These are phyloP conservation scores for Stephania yunnanensis DNA, from an alignment of 164 flowering plant genomes.

Conservation along the genomic window DNA sequence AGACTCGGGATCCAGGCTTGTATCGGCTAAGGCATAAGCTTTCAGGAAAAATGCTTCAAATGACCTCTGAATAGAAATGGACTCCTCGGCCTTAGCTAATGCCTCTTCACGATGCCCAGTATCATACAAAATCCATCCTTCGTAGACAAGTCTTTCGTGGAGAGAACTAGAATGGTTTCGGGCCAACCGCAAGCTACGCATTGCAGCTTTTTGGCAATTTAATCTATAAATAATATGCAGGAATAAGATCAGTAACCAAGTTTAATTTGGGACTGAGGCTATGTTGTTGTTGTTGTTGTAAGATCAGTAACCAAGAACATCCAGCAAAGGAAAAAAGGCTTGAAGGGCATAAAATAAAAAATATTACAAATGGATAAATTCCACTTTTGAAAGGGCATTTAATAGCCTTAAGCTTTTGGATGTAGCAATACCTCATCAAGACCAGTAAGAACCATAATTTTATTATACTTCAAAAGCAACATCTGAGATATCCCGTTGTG, in stretches of 20 bases:
- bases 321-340: too few relatives aligned
- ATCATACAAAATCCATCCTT: constrained; percentile 77
- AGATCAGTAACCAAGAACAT: not conserved
- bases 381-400: not conserved
- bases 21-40: constrained; percentile 70
- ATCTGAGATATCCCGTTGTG: not conserved
- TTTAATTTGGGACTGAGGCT: too few relatives aligned
- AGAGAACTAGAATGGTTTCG: constrained; percentile 51
- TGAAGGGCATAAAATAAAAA: not conserved
- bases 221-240: constrained; percentile 38
- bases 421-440: not conserved
- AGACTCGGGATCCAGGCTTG: constrained; percentile 58
- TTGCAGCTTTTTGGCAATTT: constrained; percentile 85
- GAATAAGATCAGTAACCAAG: not conserved
- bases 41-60: constrained; percentile 88
- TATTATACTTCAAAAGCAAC: not conserved
- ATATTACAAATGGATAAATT: too few relatives aligned
- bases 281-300: too few relatives aligned
- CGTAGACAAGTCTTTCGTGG: constrained; percentile 64
- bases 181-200: constrained; percentile 75
- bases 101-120: constrained; percentile 86
- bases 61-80: constrained; percentile 66
- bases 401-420: not conserved
- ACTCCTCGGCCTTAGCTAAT: constrained; percentile 73
- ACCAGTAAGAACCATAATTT: not conserved